Base-by-base conservation (phyloP, 164 flowering plant genomes). In the Litsea cubeba region DNA sequence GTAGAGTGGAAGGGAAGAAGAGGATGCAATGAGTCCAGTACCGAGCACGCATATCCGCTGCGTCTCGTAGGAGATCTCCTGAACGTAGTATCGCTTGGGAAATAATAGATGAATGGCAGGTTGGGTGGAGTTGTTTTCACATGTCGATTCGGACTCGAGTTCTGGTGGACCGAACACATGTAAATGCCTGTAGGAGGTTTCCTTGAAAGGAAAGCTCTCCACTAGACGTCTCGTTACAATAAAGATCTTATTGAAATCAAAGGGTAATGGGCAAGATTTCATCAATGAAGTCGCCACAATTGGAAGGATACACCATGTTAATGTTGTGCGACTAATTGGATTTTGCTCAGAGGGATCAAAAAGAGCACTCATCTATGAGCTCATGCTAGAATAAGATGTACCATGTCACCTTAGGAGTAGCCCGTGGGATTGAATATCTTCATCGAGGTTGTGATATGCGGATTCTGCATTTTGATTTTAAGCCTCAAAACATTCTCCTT, bases 201-300 rank as follows among this genome's bases (percentile, higher is more conserved):
- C 26, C 0, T 87, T 71, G 68, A 82, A 80, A 78, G 90, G 90
- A 46, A 75, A 77, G 68, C 75, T 82, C 18, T 54, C 3, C 15
- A 79, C 80, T 73, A 83, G 85, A 3, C 60, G 69, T 26, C 62
- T 65, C 10, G 85, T 85, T 0, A 87, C 88, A 17, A 83, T 85
- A 12, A 87, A 87, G 73, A 69, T 87, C 0, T 62, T 87, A 54
- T 72, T 65, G 12, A 70, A 78, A n/a, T 81, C 76, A 18, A 65
- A 66, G 5, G 51, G 40, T 22, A 65, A 66, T 51, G 64, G 68
- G 3, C 57, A 65, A 50, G 69, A 76, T 12, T 76, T 65, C n/a
- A 72, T 71, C 46, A 72, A 71, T 64, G 78, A 76, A 50, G 63
- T 76, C 1, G 51, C 54, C 20, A 76, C 73, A 6, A 26, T 71